These are phyloP conservation scores for Bondarzewia mesenterica DNA, from an alignment of 1,284 basidiomycete species.

Conservation along the genomic window DNA sequence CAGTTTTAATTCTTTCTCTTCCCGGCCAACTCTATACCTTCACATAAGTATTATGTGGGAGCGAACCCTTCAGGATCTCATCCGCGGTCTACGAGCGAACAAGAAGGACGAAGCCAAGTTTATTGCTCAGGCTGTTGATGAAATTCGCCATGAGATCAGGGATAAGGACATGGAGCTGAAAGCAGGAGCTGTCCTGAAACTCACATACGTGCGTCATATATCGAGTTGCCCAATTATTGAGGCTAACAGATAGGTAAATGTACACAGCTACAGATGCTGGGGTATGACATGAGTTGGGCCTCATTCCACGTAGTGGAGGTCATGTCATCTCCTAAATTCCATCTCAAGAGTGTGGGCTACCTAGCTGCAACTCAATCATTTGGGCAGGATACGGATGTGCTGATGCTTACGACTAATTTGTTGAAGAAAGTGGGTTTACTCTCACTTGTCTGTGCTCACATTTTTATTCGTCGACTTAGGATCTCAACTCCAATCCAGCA, in stretches of 20 bases:
- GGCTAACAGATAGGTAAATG: constrained; percentile 1
- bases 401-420: constrained; percentile 96
- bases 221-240: not conserved
- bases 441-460: not conserved
- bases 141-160: constrained; percentile 89
- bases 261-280: constrained; percentile 83
- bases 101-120: constrained; percentile 80
- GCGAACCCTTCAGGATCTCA: constrained; percentile 86
- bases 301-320: constrained; percentile 96
- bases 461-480: constrained; percentile 38
- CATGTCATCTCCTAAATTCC: constrained; percentile 89
- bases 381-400: constrained; percentile 89
- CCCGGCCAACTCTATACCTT: not conserved
- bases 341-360: constrained; percentile 95
- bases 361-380: constrained; percentile 93
- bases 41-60: constrained; percentile 72
- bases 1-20: too few relatives aligned
- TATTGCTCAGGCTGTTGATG: constrained; percentile 72
- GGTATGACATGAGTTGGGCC: constrained; percentile 85
- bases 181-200: constrained; percentile 90
- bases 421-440: constrained; percentile 82
- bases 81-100: constrained; percentile 82
- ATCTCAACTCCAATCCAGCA: constrained; percentile 69
- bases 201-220: constrained; percentile 83
- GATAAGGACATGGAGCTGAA: constrained; percentile 97